phyloP scores from a whole-genome alignment of 257 asterid genomes.

The Fraxinus pennsylvanica region DNA sequence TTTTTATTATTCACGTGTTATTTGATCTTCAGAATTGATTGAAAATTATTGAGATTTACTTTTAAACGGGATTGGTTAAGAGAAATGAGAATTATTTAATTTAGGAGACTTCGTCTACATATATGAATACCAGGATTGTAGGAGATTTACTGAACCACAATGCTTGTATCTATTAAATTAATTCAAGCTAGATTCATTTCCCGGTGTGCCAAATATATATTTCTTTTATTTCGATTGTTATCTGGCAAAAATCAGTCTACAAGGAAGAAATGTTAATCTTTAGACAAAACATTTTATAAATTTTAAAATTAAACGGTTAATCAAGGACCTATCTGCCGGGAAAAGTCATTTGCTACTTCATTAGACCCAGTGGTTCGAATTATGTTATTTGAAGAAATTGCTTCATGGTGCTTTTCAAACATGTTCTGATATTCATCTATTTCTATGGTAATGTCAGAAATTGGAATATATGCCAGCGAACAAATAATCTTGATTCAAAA shows the following conservation, averaged over 20 bases:
- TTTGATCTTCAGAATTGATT: background rate
- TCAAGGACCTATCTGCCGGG: background rate
- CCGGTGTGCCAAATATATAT: background rate
- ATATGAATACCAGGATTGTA: no score
- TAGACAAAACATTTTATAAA: background rate
- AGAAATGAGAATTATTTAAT: background rate
- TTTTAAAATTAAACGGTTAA: no score
- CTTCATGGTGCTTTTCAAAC: background rate
- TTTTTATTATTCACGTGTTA: background rate
- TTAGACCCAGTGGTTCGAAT: background rate
- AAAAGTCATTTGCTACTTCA: background rate
- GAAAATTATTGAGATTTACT: background rate
- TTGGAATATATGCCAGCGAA: background rate
- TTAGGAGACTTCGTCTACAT: background rate
- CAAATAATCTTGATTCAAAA: background rate
- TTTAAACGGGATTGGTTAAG: background rate
- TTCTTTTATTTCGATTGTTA: background rate
- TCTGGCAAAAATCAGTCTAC: background rate
- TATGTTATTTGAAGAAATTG: background rate
- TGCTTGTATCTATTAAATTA: background rate
- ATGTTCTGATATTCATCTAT: background rate
- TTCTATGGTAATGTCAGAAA: no score
- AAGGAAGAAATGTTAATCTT: background rate
- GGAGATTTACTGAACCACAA: background rate
- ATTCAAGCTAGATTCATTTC: background rate